Evolutionary conservation across 129 eudicot genomes (phyloP).

Genomic region (Deinandra increscens): DNA sequence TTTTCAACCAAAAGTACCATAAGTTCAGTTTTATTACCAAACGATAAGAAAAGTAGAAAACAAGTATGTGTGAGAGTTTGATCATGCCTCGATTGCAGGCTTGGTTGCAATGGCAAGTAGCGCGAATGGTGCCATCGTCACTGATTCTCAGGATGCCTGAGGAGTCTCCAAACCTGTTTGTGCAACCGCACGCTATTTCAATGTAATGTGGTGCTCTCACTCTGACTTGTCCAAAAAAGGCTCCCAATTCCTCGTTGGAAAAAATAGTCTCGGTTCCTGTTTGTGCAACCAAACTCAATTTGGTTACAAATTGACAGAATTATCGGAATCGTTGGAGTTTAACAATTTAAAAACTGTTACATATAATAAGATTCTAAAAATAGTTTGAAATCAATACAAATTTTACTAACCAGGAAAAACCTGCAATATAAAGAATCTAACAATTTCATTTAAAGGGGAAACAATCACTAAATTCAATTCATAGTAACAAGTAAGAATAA

Average conservation of each 20-base stretch:
- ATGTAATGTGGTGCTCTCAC: constrained; percentile 8
- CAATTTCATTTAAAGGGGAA: no score
- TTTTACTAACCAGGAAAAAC: neutral
- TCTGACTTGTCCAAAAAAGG: neutral
- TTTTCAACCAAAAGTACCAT: neutral
- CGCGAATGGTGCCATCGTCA: constrained; percentile 25
- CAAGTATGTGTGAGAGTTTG: neutral
- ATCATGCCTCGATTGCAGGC: constrained; percentile 16
- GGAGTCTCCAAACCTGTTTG: constrained; percentile 16
- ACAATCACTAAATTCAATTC: no score
- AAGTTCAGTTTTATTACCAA: neutral
- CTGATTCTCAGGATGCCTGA: constrained; percentile 19
- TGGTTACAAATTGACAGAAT: neutral
- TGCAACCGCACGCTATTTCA: constrained; percentile 30
- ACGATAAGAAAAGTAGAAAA: neutral
- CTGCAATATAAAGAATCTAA: neutral
- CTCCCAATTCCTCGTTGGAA: neutral
- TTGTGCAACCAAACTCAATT: neutral
- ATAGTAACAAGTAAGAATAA: no score
- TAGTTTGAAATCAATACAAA: neutral
- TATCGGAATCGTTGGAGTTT: neutral
- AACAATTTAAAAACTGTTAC: neutral
- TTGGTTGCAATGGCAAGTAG: constrained; percentile 22
- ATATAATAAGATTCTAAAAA: neutral
- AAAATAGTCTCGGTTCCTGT: constrained; percentile 1